Base-by-base conservation (phyloP, 2,329 filamentous ascomycete genomes). In the Huntiella decipiens region DNA sequence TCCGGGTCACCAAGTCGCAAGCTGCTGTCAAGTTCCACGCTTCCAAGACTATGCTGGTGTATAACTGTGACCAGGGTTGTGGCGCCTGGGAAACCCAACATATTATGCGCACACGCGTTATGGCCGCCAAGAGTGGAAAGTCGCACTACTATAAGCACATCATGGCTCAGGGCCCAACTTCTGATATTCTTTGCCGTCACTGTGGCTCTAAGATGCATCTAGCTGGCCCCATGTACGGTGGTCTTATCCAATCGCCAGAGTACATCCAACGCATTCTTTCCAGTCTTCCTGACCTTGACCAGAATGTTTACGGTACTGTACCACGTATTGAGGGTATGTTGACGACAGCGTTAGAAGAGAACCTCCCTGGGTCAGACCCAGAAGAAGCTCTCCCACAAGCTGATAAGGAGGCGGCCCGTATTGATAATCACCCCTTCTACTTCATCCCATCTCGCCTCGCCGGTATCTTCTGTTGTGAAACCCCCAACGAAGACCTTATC, bases 141-240 rank as follows among this genome's bases (percentile, higher is more conserved):
- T 73, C 73, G 1, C 67, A 69, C 2, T 83, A 78, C 54, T 88
- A 82, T 63, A 93, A 95, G 58, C 79, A 92, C 57, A 68, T 71
- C 0, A 76, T 87, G 51, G 73, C 80, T 0, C 69, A 80, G 56
- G 87, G 71, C 0, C 85, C 87, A 1, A 71, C 73, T 1, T 65
- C 73, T 3, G 71, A 76, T 48, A 67, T 71, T 12, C 63, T 68
- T 35, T 98, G 91, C 60, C 70, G 77, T 50, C 85, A 96, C 59
- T 98, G 91, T 58, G 82, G 80, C 6, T 77, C 73, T 56, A 88
- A 81, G 58, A 92, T 80, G 62, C 91, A 96, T 60, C 60, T 96
- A 11, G 81, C 77, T 4, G 91, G 91, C 1, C 91, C 91, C 1
- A 96, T 98, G 88, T 98, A 87, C 65, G 87, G 75, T 32, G 91